Evolutionary conservation across 2,329 filamentous ascomycete genomes (phyloP), one percentile per base, ranked within the genome.

Genomic region (Colletotrichum caudatum): DNA sequence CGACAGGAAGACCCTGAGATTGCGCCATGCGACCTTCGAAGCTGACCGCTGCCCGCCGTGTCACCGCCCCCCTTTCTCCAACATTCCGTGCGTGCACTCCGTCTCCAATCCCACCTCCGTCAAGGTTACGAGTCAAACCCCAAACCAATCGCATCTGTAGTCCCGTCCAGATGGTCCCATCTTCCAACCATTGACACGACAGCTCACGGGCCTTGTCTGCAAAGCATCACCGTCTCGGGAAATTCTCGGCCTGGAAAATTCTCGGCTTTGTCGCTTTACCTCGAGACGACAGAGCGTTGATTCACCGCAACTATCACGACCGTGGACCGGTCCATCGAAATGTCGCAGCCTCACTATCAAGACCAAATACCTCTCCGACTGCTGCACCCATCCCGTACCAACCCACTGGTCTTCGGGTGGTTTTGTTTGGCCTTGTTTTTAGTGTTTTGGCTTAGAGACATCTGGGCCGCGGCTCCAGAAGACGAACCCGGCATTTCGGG

Each of bases 1-100:
- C 44, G 59, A 39, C 59, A 46, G 53, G 53, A 69, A 54, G 69
- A 69, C 69, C 69, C 69, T 71, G 69, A 64, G 69, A 69, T 69
- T 71, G 18, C 65, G 64, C 66, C 44, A 64, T 69, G 26, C 59
- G n/a, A 37, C 51, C 18, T 26, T 23, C 35, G 8, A 56, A 18
- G 23, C 29, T 18, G 44, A 26, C n/a, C 33, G 23, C 18, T 51
- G 14, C 20, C 33, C 23, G n/a, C 46, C 33, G 29, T n/a, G 44
- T 48, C 44, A 48, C 20, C 29, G 37, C 26, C 46, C 41, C n/a
- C 16, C 5, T 29, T 48, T 48, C 37, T 16, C 3, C 39, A 29
- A 46, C 18, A n/a, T 48, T 60, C 26, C 6, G 26, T 20, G 12
- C 41, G 26, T 20, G 12, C 58, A n/a, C 26, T 48, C 58, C 39